Percentiles rank a stretch among this genome's conserved stretches.
Evolutionary conservation across 768 basidiomycete species (phyloP).

Genomic region (Mycena vulgaris): DNA sequence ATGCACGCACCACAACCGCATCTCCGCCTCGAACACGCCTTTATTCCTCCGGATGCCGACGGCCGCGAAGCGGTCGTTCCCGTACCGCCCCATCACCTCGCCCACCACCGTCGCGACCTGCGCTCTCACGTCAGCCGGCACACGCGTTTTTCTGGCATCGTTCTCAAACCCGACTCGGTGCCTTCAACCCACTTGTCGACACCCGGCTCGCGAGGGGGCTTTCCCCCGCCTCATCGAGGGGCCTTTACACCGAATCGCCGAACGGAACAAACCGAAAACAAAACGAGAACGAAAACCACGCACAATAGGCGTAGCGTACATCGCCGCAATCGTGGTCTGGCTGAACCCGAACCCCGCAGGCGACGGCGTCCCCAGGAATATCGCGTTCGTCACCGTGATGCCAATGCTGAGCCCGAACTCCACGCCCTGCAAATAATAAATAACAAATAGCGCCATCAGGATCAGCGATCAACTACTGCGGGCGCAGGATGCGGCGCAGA

Average conservation of each 20-base stretch:
- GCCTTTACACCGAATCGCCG: too few relatives aligned
- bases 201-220: too few relatives aligned
- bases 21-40: constrained; percentile 71
- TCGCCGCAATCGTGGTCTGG: constrained; percentile 57
- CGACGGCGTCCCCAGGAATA: constrained; percentile 64
- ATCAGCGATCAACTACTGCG: too few relatives aligned
- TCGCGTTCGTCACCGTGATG: constrained; percentile 61
- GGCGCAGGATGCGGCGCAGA: too few relatives aligned
- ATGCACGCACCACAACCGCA: constrained; percentile 53
- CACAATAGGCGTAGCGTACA: constrained; percentile 63
- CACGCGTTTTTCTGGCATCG: too few relatives aligned
- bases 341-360: constrained; percentile 65
- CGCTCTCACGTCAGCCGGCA: neutral
- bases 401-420: constrained; percentile 63
- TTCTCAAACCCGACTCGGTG: too few relatives aligned
- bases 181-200: too few relatives aligned
- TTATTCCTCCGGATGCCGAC: constrained; percentile 58
- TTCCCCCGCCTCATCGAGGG: too few relatives aligned
- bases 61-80: constrained; percentile 66
- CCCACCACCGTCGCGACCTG: constrained; percentile 67
- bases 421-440: constrained; percentile 44
- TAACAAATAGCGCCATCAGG: neutral
- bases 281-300: constrained; percentile 19
- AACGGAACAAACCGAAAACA: neutral
- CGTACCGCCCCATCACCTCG: constrained; percentile 65